Percentiles rank a stretch among this genome's conserved stretches.
Evolutionary conservation across 768 basidiomycete species (phyloP).

Genomic region (Podaxis carcinomalis): DNA sequence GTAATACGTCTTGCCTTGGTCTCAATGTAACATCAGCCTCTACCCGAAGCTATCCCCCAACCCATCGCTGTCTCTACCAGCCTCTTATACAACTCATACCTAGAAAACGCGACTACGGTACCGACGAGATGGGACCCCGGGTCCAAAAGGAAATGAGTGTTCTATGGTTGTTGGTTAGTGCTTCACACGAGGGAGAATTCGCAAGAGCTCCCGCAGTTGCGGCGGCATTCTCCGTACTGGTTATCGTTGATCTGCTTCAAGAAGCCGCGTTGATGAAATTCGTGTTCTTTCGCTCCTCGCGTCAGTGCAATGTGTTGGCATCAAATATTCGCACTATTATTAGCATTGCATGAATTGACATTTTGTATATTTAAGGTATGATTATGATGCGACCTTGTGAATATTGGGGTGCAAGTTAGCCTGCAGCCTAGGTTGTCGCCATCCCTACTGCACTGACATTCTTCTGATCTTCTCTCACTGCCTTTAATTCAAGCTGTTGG

Average conservation of each 20-base stretch:
- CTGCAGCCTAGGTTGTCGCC: not conserved
- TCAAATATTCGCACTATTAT: conserved; percentile 14
- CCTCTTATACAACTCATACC: conserved; percentile 17
- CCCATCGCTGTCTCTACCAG: conserved; percentile 18
- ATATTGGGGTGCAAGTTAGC: no score
- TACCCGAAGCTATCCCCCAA: conserved; percentile 12
- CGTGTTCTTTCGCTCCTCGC: conserved; percentile 27
- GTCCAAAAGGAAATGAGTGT: conserved; percentile 27
- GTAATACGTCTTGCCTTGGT: conserved; percentile 15
- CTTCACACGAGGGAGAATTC: not conserved
- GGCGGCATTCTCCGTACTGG: not conserved
- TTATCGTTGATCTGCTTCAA: conserved; percentile 14
- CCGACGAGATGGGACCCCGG: conserved; percentile 30
- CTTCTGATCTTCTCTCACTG: not conserved
- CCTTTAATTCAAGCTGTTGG: not conserved
- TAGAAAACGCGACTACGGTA: conserved; percentile 20
- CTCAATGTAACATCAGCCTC: not conserved
- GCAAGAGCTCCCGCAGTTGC: conserved; percentile 10
- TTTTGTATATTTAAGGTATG: no score
- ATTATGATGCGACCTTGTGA: no score
- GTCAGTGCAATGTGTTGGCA: conserved; percentile 26
- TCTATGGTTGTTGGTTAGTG: conserved; percentile 21
- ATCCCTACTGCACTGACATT: conserved; percentile 5
- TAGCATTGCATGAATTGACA: no score
- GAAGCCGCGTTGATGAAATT: conserved; percentile 23